phyloP scores from a whole-genome alignment of 202 grass and related monocot species.

The Schoenoplectus tabernaemontani region DNA sequence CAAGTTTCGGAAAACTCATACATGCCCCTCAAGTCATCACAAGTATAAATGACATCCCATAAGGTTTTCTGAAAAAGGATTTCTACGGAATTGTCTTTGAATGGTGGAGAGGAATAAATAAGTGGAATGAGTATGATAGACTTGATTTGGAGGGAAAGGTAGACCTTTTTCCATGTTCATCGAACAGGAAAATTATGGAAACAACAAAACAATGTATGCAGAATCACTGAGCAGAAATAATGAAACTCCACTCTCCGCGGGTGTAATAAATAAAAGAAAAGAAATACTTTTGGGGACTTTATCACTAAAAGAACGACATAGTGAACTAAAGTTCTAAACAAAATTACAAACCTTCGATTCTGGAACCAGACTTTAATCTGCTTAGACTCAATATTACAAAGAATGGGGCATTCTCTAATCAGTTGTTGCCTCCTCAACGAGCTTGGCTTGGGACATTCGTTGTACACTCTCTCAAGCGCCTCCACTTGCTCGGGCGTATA shows the following conservation, averaged over 20 bases:
- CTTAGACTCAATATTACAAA: conserved; percentile 87
- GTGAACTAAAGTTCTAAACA: not conserved
- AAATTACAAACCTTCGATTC: conserved; percentile 68
- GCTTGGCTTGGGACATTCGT: conserved; percentile 97
- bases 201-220: not conserved
- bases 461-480: conserved; percentile 87
- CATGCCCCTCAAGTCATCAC: conserved; percentile 26
- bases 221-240: not conserved
- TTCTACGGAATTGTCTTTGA: not conserved
- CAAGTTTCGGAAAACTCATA: not conserved
- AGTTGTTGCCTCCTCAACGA: conserved; percentile 84
- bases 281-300: not conserved
- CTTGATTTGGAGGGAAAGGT: not conserved
- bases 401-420: conserved; percentile 78
- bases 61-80: not conserved
- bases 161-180: not conserved
- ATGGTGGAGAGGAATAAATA: not conserved
- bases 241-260: not conserved
- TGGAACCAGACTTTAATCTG: conserved; percentile 99
- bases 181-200: not conserved
- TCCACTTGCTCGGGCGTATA: conserved; percentile 99
- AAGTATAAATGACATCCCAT: not conserved
- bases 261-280: not conserved
- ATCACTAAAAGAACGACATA: not conserved
- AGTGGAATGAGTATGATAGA: too few relatives aligned